Base-by-base conservation (phyloP, 805 yeast genomes). In the Teunomyces aglyptinius region DNA sequence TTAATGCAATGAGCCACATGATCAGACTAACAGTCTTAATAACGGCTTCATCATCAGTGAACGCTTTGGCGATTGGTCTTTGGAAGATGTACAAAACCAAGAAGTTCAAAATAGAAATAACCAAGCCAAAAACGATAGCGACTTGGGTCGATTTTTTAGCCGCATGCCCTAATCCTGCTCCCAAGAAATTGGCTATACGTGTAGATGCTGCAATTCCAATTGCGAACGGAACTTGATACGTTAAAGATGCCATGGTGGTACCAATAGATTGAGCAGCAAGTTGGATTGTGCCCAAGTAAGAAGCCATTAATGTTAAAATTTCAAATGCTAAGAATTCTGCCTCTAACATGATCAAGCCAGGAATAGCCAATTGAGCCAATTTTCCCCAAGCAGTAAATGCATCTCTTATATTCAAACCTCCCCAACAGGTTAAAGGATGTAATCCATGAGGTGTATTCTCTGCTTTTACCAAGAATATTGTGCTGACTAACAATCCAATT, bases 311-410 rank as follows among this genome's bases (percentile, higher is more conserved):
- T 2, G 83, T 77, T 52, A 80, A 71, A 39, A 78, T 70, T 55
- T 80, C 85, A 57, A 80, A 80, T 2, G 83, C 83, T 44, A 80
- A 57, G 63, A 80, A 80, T 57, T 80, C 85, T 10, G 83, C 83
- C 58, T 78, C 83, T 39, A 80, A 71, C 83, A 80, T 80, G 35
- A 79, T 58, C 46, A 77, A 71, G 28, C 83, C 82, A 2, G 83
- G 83, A 26, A 78, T 67, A 1, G 83, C 82, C 44, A 80, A 65
- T 6, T 52, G 46, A 13, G 75, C 57, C 39, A 76, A 59, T 41
- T 63, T 66, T 2, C 65, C 64, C 85, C 85, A 80, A 33, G 71
- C 68, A 35, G 58, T 56, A 52, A 78, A 75, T 4, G 77, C 67
- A 18, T 71, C 71, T 5, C 44, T 52, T 1, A 76, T 40, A 45